These are phyloP conservation scores for Leccinum sublutescens DNA, from an alignment of 768 basidiomycete species.

Conservation along the genomic window DNA sequence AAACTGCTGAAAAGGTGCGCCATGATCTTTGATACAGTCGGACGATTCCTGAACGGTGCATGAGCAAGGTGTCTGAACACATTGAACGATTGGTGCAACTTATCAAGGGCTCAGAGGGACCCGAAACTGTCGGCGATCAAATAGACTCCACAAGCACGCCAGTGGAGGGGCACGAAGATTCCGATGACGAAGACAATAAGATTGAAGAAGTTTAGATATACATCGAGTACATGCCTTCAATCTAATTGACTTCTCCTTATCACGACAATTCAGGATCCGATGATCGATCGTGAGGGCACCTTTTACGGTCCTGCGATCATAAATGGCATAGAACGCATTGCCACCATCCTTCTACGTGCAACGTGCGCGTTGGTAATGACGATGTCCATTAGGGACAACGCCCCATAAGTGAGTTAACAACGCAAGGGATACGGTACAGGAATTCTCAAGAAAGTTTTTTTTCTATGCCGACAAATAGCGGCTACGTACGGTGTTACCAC, in stretches of 20 bases:
- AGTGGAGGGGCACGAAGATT: slow-evolving; percentile 25
- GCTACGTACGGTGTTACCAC: slow-evolving; percentile 19
- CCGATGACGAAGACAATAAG: slow-evolving; percentile 65
- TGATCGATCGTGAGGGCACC: neutral
- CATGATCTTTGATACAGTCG: neutral
- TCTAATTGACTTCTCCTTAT: slow-evolving; percentile 6
- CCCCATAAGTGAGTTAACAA: slow-evolving; percentile 25
- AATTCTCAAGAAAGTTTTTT: slow-evolving; percentile 24
- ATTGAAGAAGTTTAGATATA: slow-evolving; percentile 69
- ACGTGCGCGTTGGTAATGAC: neutral
- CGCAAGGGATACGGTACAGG: slow-evolving; percentile 12
- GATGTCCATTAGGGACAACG: neutral
- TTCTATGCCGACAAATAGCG: slow-evolving; percentile 16
- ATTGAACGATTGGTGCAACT: slow-evolving; percentile 87
- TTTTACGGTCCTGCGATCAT: neutral
- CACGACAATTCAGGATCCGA: neutral
- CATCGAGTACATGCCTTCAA: slow-evolving; percentile 15
- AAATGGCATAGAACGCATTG: neutral
- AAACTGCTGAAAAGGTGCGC: slow-evolving; percentile 73
- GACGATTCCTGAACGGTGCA: neutral
- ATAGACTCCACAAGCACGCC: slow-evolving; percentile 25
- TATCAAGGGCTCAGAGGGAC: slow-evolving; percentile 75
- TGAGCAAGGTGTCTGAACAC: slow-evolving; percentile 71
- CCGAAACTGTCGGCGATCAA: slow-evolving; percentile 42
- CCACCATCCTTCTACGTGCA: neutral